Evolutionary conservation across 108 stramenopile genomes (phyloP).

Genomic region (Cyclotella distinguenda): DNA sequence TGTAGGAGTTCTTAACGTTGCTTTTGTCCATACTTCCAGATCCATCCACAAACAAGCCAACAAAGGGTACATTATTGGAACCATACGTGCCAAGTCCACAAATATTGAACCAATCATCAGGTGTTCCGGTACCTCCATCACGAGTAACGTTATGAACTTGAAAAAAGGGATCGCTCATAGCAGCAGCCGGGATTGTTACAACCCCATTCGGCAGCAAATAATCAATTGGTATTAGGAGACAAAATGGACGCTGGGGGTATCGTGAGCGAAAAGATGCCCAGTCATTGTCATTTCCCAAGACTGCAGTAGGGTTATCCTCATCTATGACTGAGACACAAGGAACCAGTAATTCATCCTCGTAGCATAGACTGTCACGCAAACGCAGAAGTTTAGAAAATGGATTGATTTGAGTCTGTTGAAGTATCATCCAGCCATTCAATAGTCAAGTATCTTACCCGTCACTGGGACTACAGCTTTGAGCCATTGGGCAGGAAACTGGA

Average conservation of each 20-base stretch:
- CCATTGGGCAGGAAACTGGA: neutral
- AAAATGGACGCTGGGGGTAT: neutral
- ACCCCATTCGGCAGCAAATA: neutral
- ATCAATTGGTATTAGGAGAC: neutral
- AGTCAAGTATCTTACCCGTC: neutral
- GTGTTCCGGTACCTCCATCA: neutral
- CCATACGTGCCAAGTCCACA: conserved; percentile 14
- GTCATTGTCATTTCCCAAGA: no score
- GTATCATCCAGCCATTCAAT: neutral
- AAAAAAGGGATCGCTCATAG: neutral
- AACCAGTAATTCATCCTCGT: neutral
- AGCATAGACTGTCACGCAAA: neutral
- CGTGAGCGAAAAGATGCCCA: neutral
- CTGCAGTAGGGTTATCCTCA: neutral
- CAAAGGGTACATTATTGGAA: neutral
- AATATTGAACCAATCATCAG: conserved; percentile 6
- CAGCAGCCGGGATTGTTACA: neutral
- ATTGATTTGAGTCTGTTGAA: neutral
- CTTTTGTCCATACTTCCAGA: conserved; percentile 22
- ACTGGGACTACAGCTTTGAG: neutral
- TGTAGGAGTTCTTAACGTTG: conserved; percentile 10
- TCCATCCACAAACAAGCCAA: conserved; percentile 29
- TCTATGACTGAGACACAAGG: neutral
- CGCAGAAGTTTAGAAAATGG: neutral
- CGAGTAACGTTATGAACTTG: conserved; percentile 2